phyloP scores from a whole-genome alignment of 305 asterid genomes.

The Stenogyne calaminthoides region DNA sequence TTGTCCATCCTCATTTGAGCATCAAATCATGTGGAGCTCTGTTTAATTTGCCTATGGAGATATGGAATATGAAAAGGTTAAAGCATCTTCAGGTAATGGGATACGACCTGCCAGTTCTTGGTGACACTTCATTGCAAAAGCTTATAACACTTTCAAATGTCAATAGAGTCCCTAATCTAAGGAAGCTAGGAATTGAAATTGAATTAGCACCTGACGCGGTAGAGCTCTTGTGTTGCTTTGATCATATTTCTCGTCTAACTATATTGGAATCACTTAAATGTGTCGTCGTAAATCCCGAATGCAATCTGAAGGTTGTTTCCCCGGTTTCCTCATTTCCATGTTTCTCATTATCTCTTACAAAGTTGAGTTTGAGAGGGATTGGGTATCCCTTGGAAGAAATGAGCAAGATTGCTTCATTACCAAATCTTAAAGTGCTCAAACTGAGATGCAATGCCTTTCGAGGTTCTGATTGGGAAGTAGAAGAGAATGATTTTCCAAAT shows the following conservation, averaged over 20 bases:
- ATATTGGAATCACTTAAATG: too few relatives aligned
- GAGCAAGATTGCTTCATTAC: too few relatives aligned
- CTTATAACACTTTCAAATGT: background rate
- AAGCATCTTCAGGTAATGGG: background rate
- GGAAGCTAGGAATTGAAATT: background rate
- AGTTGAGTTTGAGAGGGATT: too few relatives aligned
- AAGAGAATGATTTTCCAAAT: too few relatives aligned
- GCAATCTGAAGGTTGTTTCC: too few relatives aligned
- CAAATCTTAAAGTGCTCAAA: too few relatives aligned
- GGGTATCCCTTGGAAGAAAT: too few relatives aligned
- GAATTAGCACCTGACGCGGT: background rate
- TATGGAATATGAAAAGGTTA: background rate
- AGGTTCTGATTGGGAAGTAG: too few relatives aligned
- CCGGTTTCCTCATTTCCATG: too few relatives aligned
- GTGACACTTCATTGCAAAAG: background rate
- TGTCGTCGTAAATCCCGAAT: too few relatives aligned
- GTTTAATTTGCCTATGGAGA: background rate
- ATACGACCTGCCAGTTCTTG: background rate
- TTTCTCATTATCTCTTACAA: too few relatives aligned
- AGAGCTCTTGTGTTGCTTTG: background rate
- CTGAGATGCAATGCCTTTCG: too few relatives aligned
- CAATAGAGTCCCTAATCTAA: background rate
- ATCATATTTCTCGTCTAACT: background rate
- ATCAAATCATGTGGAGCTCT: background rate
- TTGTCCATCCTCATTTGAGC: background rate